These are phyloP conservation scores for Chiua sp. DNA, from an alignment of 1,284 basidiomycete species.

Conservation along the genomic window DNA sequence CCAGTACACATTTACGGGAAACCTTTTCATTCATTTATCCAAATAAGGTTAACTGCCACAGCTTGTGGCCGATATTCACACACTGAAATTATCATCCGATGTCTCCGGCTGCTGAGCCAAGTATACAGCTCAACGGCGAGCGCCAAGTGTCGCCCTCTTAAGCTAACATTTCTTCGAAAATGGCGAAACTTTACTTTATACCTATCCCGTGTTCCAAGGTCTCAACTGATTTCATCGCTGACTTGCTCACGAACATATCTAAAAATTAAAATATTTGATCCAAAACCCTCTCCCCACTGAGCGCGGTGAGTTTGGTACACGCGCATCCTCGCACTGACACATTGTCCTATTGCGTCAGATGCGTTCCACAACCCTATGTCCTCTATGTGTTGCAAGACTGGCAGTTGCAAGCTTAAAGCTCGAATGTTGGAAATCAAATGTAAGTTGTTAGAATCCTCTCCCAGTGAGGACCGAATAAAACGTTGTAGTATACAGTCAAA, in stretches of 20 bases:
- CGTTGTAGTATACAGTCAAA: not conserved
- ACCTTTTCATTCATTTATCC: no score
- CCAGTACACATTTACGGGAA: no score
- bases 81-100: not conserved
- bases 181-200: no score
- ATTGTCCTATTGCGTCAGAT: no score
- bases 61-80: not conserved
- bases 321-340: no score
- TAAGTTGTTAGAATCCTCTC: not conserved
- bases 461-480: not conserved
- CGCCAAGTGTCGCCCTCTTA: not conserved
- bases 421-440: not conserved
- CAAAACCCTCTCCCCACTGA: no score
- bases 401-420: no score
- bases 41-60: no score
- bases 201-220: not conserved
- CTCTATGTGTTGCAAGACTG: no score
- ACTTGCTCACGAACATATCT: not conserved
- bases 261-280: no score
- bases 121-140: not conserved
- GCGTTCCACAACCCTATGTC: no score
- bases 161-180: not conserved
- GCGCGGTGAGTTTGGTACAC: no score
- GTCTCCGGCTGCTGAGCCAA: not conserved
- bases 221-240: not conserved